Evolutionary conservation across 2,329 filamentous ascomycete species (phyloP).

Genomic region (Thyridium curvatum): DNA sequence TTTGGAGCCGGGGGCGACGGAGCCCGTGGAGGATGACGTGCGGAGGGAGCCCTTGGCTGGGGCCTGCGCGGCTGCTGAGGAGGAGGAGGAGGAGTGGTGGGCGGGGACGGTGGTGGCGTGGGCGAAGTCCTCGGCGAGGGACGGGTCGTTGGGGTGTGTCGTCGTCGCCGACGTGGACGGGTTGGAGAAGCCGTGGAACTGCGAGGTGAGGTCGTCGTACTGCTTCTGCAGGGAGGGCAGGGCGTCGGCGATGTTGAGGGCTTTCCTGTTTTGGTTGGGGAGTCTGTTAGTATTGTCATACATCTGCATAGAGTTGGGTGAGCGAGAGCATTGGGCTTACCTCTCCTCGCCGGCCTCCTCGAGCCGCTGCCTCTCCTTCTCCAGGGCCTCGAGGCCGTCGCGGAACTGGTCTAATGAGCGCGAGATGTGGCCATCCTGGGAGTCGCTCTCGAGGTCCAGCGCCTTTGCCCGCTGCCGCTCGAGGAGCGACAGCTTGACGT

Average conservation of each 20-base stretch:
- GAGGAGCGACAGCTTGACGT: constrained; percentile 91
- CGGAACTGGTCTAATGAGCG: constrained; percentile 82
- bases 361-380: constrained; percentile 57
- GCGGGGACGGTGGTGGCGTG: constrained; percentile 45
- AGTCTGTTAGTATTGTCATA: not conserved
- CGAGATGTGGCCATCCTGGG: constrained; percentile 83
- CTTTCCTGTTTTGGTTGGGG: constrained; percentile 29
- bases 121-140: constrained; percentile 56
- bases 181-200: constrained; percentile 66
- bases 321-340: constrained; percentile 32
- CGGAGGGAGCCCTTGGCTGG: constrained; percentile 15
- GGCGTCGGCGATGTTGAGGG: constrained; percentile 52
- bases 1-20: constrained; percentile 40
- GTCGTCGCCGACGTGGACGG: constrained; percentile 43
- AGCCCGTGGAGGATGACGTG: constrained; percentile 22
- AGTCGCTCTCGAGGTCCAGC: constrained; percentile 69
- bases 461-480: constrained; percentile 83
- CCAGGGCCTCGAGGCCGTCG: constrained; percentile 68
- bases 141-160: constrained; percentile 57
- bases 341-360: constrained; percentile 57
- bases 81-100: constrained; percentile 27
- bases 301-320: constrained; percentile 1
- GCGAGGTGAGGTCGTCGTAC: constrained; percentile 67
- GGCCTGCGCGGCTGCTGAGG: constrained; percentile 18
- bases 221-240: constrained; percentile 66